Conservation (phyloP, 345 rosid species). For the Citrus sp. region DNA sequence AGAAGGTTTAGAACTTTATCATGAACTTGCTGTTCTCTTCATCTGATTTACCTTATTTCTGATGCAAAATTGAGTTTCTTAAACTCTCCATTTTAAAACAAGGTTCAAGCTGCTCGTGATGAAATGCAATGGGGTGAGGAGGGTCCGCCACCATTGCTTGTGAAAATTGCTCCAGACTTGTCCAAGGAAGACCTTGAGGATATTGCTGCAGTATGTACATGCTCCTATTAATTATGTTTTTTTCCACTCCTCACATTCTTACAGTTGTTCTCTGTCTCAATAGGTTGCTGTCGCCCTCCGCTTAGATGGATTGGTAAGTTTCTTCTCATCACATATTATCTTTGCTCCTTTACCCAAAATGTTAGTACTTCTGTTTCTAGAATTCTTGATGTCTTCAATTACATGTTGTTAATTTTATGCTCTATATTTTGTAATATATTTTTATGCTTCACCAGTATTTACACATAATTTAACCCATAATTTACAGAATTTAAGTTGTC, state of each 20-base stretch:
- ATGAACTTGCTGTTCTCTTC: neutral
- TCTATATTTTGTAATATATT: neutral
- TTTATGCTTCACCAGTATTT: neutral
- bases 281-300: slow-evolving; percentile 96
- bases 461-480: neutral
- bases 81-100: slow-evolving; percentile 7
- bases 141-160: slow-evolving; percentile 96
- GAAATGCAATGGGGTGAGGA: slow-evolving; percentile 99
- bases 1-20: slow-evolving; percentile 50
- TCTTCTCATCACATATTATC: slow-evolving; percentile 6
- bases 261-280: slow-evolving; percentile 28
- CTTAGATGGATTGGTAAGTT: slow-evolving; percentile 88
- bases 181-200: slow-evolving; percentile 95
- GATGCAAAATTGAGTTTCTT: slow-evolving; percentile 11
- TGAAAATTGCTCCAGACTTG: slow-evolving; percentile 96
- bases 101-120: slow-evolving; percentile 99
- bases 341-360: neutral
- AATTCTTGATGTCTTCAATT: neutral
- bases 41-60: slow-evolving; percentile 1
- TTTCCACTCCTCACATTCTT: slow-evolving; percentile 18
- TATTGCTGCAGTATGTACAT: slow-evolving; percentile 78
- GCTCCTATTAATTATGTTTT: slow-evolving; percentile 5
- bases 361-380: neutral
- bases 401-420: neutral
- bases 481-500: neutral